Evolutionary conservation across 2,329 filamentous ascomycete genomes (phyloP).

Genomic region (Aspergillus sp.): DNA sequence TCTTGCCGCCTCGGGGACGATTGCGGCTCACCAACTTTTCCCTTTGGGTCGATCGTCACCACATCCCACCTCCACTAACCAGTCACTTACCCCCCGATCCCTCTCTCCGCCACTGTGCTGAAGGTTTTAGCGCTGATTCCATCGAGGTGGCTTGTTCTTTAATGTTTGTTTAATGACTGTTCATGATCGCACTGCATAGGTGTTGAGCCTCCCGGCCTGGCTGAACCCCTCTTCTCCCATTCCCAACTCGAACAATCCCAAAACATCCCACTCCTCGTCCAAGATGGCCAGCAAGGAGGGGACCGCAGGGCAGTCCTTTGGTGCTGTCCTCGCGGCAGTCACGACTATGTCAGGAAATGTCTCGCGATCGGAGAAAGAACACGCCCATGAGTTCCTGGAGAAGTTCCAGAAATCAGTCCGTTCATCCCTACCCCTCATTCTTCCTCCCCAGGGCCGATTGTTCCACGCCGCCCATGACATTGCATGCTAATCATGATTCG

Average conservation of each 20-base stretch:
- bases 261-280: slow-evolving; percentile 30
- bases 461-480: background rate
- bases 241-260: slow-evolving; percentile 23
- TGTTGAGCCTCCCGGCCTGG: slow-evolving; percentile 30
- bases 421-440: slow-evolving; percentile 32
- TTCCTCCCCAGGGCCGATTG: background rate
- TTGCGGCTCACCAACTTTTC: slow-evolving; percentile 37
- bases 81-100: slow-evolving; percentile 12
- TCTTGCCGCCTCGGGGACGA: slow-evolving; percentile 17
- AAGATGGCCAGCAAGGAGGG: slow-evolving; percentile 70
- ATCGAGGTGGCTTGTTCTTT: slow-evolving; percentile 13
- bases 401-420: slow-evolving; percentile 97
- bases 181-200: slow-evolving; percentile 24
- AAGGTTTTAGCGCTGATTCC: slow-evolving; percentile 5
- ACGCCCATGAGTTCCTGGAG: slow-evolving; percentile 88
- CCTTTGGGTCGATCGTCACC: slow-evolving; percentile 27
- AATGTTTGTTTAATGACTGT: slow-evolving; percentile 25
- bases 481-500: slow-evolving; percentile 4
- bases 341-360: slow-evolving; percentile 85
- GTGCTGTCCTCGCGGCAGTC: slow-evolving; percentile 83
- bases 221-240: slow-evolving; percentile 27
- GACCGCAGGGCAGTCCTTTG: slow-evolving; percentile 68
- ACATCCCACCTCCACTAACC: slow-evolving; percentile 29
- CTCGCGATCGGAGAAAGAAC: slow-evolving; percentile 79
- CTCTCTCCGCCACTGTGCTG: background rate